Percentiles rank a stretch among this genome's conserved stretches.
phyloP scores from a whole-genome alignment of 2,329 filamentous ascomycete genomes.

The Geosmithia flava region DNA sequence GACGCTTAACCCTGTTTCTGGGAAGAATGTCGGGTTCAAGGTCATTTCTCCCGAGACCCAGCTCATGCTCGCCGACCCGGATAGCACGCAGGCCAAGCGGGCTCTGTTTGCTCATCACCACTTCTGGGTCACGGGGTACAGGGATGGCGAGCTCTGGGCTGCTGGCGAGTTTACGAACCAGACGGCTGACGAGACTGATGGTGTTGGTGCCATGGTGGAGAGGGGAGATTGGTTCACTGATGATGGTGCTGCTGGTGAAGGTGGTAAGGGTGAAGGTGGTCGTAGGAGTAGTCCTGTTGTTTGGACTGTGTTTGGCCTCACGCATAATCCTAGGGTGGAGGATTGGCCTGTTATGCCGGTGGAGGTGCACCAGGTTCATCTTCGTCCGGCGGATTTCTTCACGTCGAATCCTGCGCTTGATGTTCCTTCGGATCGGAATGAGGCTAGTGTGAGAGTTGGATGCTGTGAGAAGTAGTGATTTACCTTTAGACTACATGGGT shows the following conservation, averaged over 20 bases:
- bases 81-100: constrained; percentile 27
- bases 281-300: constrained; percentile 21
- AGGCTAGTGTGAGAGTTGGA: constrained; percentile 26
- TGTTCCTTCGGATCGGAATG: constrained; percentile 21
- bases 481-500: no score
- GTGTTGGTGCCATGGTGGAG: constrained; percentile 32
- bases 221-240: constrained; percentile 32
- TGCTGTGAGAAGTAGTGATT: constrained; percentile 15
- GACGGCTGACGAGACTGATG: constrained; percentile 26
- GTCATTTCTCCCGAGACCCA: constrained; percentile 31
- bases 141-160: constrained; percentile 36
- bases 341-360: constrained; percentile 40
- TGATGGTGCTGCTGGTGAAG: constrained; percentile 3
- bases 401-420: constrained; percentile 31
- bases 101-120: constrained; percentile 32
- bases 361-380: constrained; percentile 32
- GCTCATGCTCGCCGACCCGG: constrained; percentile 30
- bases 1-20: constrained; percentile 32
- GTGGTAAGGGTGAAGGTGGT: background rate
- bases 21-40: constrained; percentile 37
- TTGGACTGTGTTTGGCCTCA: constrained; percentile 36
- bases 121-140: constrained; percentile 35
- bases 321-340: constrained; percentile 33
- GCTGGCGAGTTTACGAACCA: constrained; percentile 40
- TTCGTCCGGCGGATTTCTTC: constrained; percentile 32